Percentiles rank a stretch among this genome's conserved stretches.
Conservation (phyloP, 2,329 filamentous ascomycete genomes). For the Talaromyces verruculosus region DNA sequence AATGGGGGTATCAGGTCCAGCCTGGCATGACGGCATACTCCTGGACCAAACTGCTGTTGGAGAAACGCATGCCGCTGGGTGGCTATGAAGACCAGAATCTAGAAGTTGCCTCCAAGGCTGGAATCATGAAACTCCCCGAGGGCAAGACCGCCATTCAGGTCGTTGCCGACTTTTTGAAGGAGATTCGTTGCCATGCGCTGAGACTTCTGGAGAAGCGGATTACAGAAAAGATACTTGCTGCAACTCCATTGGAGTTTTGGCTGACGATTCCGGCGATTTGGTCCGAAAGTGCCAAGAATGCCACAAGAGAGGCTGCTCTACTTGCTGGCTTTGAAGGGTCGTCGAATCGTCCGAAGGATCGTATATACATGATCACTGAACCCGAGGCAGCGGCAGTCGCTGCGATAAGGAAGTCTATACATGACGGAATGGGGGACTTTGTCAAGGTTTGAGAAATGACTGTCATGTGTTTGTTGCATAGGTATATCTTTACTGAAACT, state of each 20-base stretch:
- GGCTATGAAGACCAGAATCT: conserved; percentile 27
- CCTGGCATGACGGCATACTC: conserved; percentile 27
- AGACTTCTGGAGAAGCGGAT: conserved; percentile 24
- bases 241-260: conserved; percentile 25
- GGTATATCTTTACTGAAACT: neutral
- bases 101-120: conserved; percentile 13
- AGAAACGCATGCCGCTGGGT: conserved; percentile 21
- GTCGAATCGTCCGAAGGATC: conserved; percentile 6
- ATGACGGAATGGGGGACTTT: neutral
- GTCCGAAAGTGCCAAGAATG: conserved; percentile 29
- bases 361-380: conserved; percentile 26
- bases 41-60: conserved; percentile 34
- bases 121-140: conserved; percentile 25
- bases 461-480: neutral
- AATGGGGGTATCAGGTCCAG: conserved; percentile 31
- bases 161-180: conserved; percentile 27
- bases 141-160: conserved; percentile 28
- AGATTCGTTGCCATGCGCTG: conserved; percentile 28
- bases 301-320: conserved; percentile 21
- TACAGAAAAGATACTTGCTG: conserved; percentile 22
- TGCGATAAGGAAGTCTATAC: conserved; percentile 18
- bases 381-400: conserved; percentile 29
- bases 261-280: conserved; percentile 35
- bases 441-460: conserved; percentile 9
- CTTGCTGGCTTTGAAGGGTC: conserved; percentile 23